Evolutionary conservation across 257 asterid species (phyloP).

Genomic region (Jacaranda mimosifolia): DNA sequence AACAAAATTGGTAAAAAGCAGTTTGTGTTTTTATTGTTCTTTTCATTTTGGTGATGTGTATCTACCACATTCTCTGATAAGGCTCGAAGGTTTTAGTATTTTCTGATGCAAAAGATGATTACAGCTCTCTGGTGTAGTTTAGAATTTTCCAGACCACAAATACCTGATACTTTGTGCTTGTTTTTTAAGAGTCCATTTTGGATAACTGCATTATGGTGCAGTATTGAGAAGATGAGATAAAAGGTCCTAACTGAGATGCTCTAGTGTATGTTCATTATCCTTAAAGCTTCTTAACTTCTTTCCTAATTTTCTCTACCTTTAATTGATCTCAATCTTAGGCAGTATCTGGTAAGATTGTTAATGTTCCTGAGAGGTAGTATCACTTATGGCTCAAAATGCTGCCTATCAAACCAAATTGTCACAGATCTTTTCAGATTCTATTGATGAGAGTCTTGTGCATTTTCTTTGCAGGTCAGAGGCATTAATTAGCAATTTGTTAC

Average conservation of each 20-base stretch:
- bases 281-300: not conserved
- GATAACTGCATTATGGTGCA: not conserved
- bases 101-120: not conserved
- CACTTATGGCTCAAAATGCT: not conserved
- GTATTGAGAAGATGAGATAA: not conserved
- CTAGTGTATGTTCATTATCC: too few species aligned
- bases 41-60: not conserved
- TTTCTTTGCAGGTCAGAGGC: conserved; percentile 6
- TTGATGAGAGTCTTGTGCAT: conserved; percentile 6
- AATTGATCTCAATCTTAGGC: not conserved
- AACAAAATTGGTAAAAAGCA: not conserved
- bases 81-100: not conserved
- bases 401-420: conserved; percentile 2
- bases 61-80: conserved; percentile 1
- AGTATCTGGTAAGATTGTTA: not conserved
- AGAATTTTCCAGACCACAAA: not conserved
- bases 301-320: not conserved
- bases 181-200: not conserved
- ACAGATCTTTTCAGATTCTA: not conserved
- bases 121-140: not conserved
- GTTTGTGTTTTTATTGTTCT: not conserved
- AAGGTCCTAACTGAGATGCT: too few species aligned
- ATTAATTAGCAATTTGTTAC: conserved; percentile 9
- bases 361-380: not conserved
- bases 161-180: not conserved